Percentiles rank a stretch among this genome's conserved stretches.
Conservation (phyloP, 2,329 filamentous ascomycete genomes). For the Trichoderma arundinaceum region DNA sequence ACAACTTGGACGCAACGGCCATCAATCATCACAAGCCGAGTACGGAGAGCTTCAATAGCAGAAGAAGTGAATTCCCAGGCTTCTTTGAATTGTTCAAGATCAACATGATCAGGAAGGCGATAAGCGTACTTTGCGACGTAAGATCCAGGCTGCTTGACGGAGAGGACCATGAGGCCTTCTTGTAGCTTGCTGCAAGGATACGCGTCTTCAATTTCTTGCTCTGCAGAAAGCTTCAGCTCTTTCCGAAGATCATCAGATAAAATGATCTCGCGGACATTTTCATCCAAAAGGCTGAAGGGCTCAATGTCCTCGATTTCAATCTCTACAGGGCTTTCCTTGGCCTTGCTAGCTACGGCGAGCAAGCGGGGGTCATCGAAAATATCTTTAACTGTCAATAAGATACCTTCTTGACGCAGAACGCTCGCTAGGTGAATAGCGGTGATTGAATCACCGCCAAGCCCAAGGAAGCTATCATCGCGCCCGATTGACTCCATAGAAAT, state of each 20-base stretch:
- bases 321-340: not conserved
- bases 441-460: constrained; percentile 40
- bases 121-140: constrained; percentile 40
- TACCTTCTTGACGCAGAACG: constrained; percentile 20
- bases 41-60: constrained; percentile 21
- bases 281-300: constrained; percentile 38
- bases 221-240: not conserved
- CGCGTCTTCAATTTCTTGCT: constrained; percentile 30
- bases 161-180: constrained; percentile 46
- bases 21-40: constrained; percentile 30
- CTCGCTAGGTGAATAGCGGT: constrained; percentile 36
- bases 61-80: constrained; percentile 37
- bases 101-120: constrained; percentile 37
- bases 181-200: constrained; percentile 49
- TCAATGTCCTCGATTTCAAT: not conserved
- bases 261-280: not conserved
- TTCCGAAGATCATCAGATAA: not conserved
- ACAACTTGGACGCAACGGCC: constrained; percentile 31
- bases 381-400: constrained; percentile 31
- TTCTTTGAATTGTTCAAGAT: constrained; percentile 38
- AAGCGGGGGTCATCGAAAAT: constrained; percentile 35
- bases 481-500: constrained; percentile 39
- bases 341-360: constrained; percentile 5
- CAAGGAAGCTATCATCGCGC: constrained; percentile 39
- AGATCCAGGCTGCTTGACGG: constrained; percentile 39